Base-by-base conservation (phyloP, 139 green algal species). In the Chlamydomonas incerta region DNA sequence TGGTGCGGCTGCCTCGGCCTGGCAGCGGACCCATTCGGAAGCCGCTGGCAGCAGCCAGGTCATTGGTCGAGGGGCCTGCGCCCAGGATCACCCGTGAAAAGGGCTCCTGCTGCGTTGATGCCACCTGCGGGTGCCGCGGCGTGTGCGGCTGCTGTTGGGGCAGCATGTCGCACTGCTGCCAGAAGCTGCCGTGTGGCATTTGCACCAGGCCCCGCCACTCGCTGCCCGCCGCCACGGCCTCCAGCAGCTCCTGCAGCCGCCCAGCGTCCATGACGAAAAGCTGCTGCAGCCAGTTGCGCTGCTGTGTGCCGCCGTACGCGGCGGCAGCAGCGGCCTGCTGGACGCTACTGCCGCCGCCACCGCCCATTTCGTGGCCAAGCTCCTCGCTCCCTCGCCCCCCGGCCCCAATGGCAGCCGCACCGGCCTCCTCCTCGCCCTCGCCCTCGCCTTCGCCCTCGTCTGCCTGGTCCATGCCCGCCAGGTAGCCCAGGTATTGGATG, bases 401-500 rank as follows among this genome's bases (percentile, higher is more conserved):
- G n/a, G n/a, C n/a, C n/a, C 55, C 55, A 62, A 2, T 10, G 55
- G 8, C 55, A 2, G 21, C 55, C 11, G 8, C 55, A 4, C 20
- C 20, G 26, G 14, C 62, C 26, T 34, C 2, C 2, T 20, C 62
- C 50, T 3, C 47, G 55, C 28, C 35, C 68, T 24, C 2, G 31
- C 31, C 14, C 17, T 0, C 1, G 5, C 31, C 66, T 4, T 29
- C 18, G 29, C 68, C 34, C 72, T 47, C 6, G 8, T 62, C 55
- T 23, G 11, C 18, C 11, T 33, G 26, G 55, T 37, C 65, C n/a
- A 81, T 31, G 3, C 55, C 85, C 41, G 86, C 76, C 31, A 69
- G 74, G 35, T 82, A 89, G 28, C 85, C 85, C 70, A 89, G 85
- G 65, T 74, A 89, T 2, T 60, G 47, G 9, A 89, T 69, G 41